Evolutionary conservation across 768 basidiomycete species (phyloP).

Genomic region (Mrakia frigida): DNA sequence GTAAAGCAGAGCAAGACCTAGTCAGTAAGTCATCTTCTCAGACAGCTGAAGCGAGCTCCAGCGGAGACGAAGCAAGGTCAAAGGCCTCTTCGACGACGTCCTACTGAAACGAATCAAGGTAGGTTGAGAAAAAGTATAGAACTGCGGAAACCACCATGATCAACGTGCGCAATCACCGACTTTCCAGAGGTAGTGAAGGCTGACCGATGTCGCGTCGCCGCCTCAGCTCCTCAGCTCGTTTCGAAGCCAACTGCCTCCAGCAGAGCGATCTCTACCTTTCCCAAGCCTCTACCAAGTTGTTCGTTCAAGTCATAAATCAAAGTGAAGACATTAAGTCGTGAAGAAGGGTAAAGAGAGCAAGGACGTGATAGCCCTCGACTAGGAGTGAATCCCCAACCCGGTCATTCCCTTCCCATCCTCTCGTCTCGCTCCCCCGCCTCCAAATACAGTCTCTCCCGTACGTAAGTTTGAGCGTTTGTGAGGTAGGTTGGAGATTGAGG

Average conservation of each 20-base stretch:
- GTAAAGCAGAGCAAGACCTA: not conserved
- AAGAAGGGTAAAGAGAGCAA: too few relatives aligned
- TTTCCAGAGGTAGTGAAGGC: too few relatives aligned
- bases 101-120: not conserved
- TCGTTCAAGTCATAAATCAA: not conserved
- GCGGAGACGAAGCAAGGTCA: not conserved
- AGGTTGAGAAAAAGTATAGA: too few relatives aligned
- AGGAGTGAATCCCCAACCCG: not conserved
- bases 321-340: not conserved
- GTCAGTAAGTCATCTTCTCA: not conserved
- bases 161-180: slow-evolving; percentile 31
- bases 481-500: not conserved
- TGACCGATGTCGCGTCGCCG: too few relatives aligned
- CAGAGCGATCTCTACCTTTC: too few relatives aligned
- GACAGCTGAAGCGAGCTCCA: not conserved
- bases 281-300: too few relatives aligned
- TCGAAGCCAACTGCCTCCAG: too few relatives aligned
- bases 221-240: too few relatives aligned
- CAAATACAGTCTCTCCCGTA: not conserved
- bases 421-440: not conserved
- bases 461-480: not conserved
- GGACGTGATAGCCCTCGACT: too few relatives aligned
- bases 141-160: slow-evolving; percentile 1
- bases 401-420: not conserved
- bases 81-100: not conserved